A percentile compares a stretch with the other conserved stretches of the same genome.
Evolutionary conservation across 352 stramenopile genomes (phyloP).

Genomic region (Phytophthora parvispora): DNA sequence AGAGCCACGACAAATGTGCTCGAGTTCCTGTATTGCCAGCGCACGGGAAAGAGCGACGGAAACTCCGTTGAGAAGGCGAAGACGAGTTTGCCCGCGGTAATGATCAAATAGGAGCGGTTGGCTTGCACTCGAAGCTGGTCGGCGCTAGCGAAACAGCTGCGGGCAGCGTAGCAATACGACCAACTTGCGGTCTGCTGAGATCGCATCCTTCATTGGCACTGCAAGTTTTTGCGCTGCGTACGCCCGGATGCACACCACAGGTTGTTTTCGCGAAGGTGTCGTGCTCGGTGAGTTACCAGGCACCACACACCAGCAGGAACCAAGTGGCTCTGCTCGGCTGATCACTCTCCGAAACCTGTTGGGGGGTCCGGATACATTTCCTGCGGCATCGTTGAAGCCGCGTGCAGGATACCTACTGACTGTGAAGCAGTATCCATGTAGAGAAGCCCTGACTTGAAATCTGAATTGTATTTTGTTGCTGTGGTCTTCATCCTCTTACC

Average conservation of each 20-base stretch:
- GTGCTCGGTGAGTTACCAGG: conserved; percentile 3
- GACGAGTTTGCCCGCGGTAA: too few relatives aligned
- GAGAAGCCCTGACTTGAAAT: too few relatives aligned
- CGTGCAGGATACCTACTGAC: too few relatives aligned
- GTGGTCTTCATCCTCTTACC: too few relatives aligned
- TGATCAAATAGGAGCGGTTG: too few relatives aligned
- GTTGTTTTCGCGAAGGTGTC: conserved; percentile 15
- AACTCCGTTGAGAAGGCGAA: too few relatives aligned
- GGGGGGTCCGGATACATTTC: conserved; percentile 12
- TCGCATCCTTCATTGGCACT: background rate
- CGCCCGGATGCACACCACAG: background rate
- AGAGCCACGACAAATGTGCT: background rate
- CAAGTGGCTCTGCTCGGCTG: conserved; percentile 20
- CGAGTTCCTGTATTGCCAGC: background rate
- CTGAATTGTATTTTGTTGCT: too few relatives aligned
- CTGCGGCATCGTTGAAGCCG: background rate
- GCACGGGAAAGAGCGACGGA: background rate
- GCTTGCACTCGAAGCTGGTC: too few relatives aligned
- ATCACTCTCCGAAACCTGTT: conserved; percentile 23
- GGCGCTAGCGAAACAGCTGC: too few relatives aligned
- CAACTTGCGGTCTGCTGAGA: background rate
- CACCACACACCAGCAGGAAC: conserved; percentile 12
- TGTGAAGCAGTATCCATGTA: too few relatives aligned
- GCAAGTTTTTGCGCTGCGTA: background rate
- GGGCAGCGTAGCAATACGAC: background rate